These are phyloP conservation scores for Amborella trichopoda DNA, from an alignment of 164 flowering plant genomes.

Conservation along the genomic window DNA sequence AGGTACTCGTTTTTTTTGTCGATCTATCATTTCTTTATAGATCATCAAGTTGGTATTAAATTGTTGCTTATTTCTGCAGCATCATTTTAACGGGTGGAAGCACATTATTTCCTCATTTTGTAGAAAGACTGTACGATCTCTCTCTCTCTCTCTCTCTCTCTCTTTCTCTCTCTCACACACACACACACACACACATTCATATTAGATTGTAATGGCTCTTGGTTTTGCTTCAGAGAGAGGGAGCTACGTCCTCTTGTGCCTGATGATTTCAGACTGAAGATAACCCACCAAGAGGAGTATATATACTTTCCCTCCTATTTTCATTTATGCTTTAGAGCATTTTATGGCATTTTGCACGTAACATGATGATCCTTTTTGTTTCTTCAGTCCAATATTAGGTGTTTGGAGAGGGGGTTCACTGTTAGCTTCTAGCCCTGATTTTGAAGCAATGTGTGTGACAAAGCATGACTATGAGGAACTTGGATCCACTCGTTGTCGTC, in stretches of 20 bases:
- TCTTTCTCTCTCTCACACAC: too few species aligned
- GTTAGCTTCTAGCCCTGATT: constrained; percentile 93
- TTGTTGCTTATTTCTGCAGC: constrained; percentile 27
- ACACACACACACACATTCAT: too few species aligned
- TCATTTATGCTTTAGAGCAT: not conserved
- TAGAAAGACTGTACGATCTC: constrained; percentile 75
- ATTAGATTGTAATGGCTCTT: not conserved
- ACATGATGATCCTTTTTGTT: not conserved
- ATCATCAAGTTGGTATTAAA: not conserved
- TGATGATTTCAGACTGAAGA: constrained; percentile 72
- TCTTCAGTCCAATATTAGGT: constrained; percentile 75
- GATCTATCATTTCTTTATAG: not conserved
- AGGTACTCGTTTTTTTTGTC: constrained; percentile 28
- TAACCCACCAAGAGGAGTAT: constrained; percentile 90
- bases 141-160: not conserved
- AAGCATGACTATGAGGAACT: constrained; percentile 89
- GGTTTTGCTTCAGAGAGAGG: constrained; percentile 43
- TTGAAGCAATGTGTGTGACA: constrained; percentile 87
- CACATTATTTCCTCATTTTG: constrained; percentile 80
- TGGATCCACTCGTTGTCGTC: constrained; percentile 84
- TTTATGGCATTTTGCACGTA: not conserved
- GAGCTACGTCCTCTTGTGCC: constrained; percentile 97
- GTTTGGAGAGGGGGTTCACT: constrained; percentile 99
- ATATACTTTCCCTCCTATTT: constrained; percentile 1
- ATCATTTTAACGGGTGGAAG: constrained; percentile 95